A percentile compares a stretch with the other conserved stretches of the same genome.
Conservation (phyloP, 805 yeast species). For the Ogataea nakhonphanomensis region DNA sequence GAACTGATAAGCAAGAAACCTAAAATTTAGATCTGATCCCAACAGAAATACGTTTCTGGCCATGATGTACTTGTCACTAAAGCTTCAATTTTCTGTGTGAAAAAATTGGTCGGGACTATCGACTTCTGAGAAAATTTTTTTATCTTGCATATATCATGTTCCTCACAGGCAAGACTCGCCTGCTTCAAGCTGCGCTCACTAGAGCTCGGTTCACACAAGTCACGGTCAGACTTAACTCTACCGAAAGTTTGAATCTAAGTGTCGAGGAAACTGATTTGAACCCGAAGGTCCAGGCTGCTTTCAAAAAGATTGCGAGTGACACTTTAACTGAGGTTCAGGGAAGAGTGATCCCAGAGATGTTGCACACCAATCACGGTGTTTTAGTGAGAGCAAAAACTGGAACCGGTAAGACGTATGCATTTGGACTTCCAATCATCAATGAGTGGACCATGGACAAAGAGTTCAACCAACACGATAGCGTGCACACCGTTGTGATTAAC, state of each 20-base stretch:
- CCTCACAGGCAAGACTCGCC: no score
- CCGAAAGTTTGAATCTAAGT: neutral
- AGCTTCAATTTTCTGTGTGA: conserved; percentile 3
- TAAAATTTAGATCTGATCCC: conserved; percentile 18
- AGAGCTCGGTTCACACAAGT: no score
- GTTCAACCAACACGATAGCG: conserved; percentile 31
- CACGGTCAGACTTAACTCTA: neutral
- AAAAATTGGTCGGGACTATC: conserved; percentile 3
- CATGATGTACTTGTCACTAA: conserved; percentile 5
- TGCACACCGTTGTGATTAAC: conserved; percentile 66
- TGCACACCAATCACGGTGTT: conserved; percentile 52
- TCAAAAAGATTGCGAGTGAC: conserved; percentile 39
- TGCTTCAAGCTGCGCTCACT: no score
- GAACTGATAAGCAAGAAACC: conserved; percentile 22
- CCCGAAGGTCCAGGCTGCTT: conserved; percentile 23
- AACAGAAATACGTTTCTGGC: conserved; percentile 15
- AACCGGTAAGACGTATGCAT: conserved; percentile 91
- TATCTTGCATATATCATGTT: no score
- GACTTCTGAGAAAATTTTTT: conserved; percentile 3
- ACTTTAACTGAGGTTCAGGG: conserved; percentile 69
- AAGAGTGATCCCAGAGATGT: conserved; percentile 54
- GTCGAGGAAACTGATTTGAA: conserved; percentile 1
- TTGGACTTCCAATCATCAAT: conserved; percentile 76
- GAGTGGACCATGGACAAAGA: conserved; percentile 35
- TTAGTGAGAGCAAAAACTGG: conserved; percentile 93